Percentiles rank a stretch among this genome's conserved stretches.
Conservation (phyloP, 2,329 filamentous ascomycete species). For the Cadophora luteo-olivacea region DNA sequence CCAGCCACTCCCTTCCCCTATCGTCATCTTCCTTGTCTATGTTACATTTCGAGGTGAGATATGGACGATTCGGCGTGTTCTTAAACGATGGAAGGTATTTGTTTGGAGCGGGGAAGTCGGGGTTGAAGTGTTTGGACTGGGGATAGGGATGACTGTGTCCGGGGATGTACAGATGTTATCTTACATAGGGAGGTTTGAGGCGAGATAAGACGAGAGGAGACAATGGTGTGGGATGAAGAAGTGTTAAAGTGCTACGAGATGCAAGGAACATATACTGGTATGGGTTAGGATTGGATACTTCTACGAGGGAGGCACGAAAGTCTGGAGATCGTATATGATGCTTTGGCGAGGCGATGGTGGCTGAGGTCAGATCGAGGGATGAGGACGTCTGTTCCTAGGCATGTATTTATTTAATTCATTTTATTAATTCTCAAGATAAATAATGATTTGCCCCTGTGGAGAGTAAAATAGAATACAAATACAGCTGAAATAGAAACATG, state of each 20-base stretch:
- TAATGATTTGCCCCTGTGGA: no score
- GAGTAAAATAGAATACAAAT: neutral
- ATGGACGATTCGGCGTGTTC: neutral
- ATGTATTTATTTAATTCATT: neutral
- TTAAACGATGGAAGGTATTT: neutral
- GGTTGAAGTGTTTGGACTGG: neutral
- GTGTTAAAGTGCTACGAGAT: neutral
- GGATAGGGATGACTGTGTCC: constrained; percentile 7
- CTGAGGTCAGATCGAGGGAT: constrained; percentile 2
- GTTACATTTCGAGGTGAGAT: neutral
- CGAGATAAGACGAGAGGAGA: neutral
- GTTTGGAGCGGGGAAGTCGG: neutral
- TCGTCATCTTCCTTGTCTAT: constrained; percentile 1
- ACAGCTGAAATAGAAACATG: neutral
- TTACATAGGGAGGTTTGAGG: neutral
- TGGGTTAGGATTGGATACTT: neutral
- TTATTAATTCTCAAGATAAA: neutral
- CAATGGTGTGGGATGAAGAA: neutral
- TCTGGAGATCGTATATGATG: constrained; percentile 14
- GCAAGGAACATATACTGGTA: neutral
- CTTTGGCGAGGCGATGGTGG: neutral
- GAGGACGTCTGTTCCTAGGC: neutral
- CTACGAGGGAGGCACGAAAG: constrained; percentile 10
- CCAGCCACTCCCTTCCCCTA: neutral
- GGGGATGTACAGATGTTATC: neutral